Conservation (phyloP, 2,329 filamentous ascomycete genomes). For the Colletotrichum orchidophilum region DNA sequence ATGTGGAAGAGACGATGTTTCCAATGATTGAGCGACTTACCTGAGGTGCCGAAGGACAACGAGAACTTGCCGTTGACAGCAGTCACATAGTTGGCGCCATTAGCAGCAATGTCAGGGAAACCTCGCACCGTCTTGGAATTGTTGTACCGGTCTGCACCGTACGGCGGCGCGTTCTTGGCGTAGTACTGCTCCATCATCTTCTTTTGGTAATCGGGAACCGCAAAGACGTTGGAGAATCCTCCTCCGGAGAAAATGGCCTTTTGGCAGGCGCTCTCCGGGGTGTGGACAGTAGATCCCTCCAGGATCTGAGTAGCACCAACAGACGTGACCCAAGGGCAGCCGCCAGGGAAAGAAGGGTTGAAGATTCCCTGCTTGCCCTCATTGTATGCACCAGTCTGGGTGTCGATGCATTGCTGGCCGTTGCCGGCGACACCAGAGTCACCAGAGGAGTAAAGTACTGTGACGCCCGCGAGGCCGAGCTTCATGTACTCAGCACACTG, state of each 20-base stretch:
- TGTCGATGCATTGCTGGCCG: conserved; percentile 46
- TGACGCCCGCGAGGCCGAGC: conserved; percentile 61
- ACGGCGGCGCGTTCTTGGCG: conserved; percentile 49
- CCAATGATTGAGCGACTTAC: not conserved
- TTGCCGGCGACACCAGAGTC: conserved; percentile 58
- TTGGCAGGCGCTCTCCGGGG: conserved; percentile 55
- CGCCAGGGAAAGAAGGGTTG: conserved; percentile 56
- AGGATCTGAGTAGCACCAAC: conserved; percentile 61
- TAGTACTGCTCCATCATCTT: conserved; percentile 51
- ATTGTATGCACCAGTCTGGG: conserved; percentile 42
- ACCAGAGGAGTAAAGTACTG: conserved; percentile 60
- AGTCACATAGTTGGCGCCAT: conserved; percentile 54
- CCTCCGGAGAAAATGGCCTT: conserved; percentile 57
- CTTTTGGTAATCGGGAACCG: conserved; percentile 57
- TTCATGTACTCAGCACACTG: conserved; percentile 68
- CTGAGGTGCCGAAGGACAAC: conserved; percentile 59
- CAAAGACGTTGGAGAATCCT: conserved; percentile 60
- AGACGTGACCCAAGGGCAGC: conserved; percentile 59
- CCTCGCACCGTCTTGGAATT: conserved; percentile 52
- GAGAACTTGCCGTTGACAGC: conserved; percentile 52
- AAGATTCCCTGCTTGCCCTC: conserved; percentile 47
- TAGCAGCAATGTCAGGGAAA: conserved; percentile 58
- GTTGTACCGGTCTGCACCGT: conserved; percentile 56
- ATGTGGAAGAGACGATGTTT: accelerated
- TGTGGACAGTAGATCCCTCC: conserved; percentile 48